phyloP scores from a whole-genome alignment of 2,329 filamentous ascomycete genomes.

The Hirsutella thompsonii region DNA sequence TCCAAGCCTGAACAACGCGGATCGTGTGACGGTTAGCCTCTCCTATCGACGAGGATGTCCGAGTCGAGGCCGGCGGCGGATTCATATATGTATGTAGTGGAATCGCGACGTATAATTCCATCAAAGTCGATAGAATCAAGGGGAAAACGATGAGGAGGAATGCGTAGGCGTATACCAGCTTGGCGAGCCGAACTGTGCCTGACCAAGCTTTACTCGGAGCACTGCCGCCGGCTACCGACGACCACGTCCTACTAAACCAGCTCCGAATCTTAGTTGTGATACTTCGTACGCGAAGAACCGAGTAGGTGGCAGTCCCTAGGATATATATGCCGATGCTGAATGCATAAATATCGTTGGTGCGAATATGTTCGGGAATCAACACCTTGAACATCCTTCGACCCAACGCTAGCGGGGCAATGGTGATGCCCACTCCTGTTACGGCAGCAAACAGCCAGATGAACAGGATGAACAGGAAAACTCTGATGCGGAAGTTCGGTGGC shows the following conservation, averaged over 20 bases:
- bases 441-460: slow-evolving; percentile 92
- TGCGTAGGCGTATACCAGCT: slow-evolving; percentile 61
- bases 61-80: slow-evolving; percentile 13
- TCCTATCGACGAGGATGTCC: slow-evolving; percentile 10
- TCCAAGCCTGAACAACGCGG: slow-evolving; percentile 88
- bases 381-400: slow-evolving; percentile 67
- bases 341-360: slow-evolving; percentile 90
- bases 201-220: slow-evolving; percentile 13
- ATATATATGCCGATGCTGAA: slow-evolving; percentile 85
- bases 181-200: slow-evolving; percentile 19
- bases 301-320: slow-evolving; percentile 56
- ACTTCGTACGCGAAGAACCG: slow-evolving; percentile 35
- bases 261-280: slow-evolving; percentile 19
- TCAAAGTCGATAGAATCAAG: slow-evolving; percentile 61
- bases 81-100: slow-evolving; percentile 73
- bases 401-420: slow-evolving; percentile 74
- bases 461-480: slow-evolving; percentile 76
- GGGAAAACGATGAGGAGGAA: slow-evolving; percentile 71
- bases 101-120: slow-evolving; percentile 81
- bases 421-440: slow-evolving; percentile 70
- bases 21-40: slow-evolving; percentile 48
- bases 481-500: slow-evolving; percentile 69
- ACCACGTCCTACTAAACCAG: slow-evolving; percentile 13
- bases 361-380: slow-evolving; percentile 57
- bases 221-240: slow-evolving; percentile 10